Conservation (phyloP, 768 basidiomycete species). For the Leccinum obscurum region DNA sequence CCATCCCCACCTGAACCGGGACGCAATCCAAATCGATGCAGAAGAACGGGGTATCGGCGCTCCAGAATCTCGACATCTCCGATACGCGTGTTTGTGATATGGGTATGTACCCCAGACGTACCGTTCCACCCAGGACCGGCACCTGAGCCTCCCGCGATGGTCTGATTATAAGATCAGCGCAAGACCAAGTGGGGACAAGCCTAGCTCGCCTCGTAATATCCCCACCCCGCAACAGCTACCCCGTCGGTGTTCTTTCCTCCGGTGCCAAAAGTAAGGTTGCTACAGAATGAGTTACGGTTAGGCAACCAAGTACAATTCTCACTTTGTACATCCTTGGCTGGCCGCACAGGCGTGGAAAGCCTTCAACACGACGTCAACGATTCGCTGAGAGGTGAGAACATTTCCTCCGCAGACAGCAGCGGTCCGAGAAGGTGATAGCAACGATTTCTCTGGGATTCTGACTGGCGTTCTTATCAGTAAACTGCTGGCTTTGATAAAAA, state of each 20-base stretch:
- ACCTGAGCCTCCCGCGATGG: slow-evolving; percentile 92
- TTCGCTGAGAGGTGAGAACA: slow-evolving; percentile 88
- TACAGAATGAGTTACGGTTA: slow-evolving; percentile 26
- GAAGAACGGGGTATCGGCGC: slow-evolving; percentile 87
- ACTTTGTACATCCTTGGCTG: slow-evolving; percentile 94
- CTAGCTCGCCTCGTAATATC: slow-evolving; percentile 73
- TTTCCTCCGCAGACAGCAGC: slow-evolving; percentile 95
- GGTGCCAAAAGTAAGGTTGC: slow-evolving; percentile 86
- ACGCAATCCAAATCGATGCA: slow-evolving; percentile 81
- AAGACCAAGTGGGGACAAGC: neutral
- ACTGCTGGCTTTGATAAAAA: neutral
- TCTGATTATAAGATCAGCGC: slow-evolving; percentile 38
- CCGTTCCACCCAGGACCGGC: slow-evolving; percentile 91
- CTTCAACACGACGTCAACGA: slow-evolving; percentile 90
- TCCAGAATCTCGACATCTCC: slow-evolving; percentile 94
- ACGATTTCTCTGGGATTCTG: slow-evolving; percentile 73
- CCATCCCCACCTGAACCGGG: slow-evolving; percentile 69
- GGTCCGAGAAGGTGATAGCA: slow-evolving; percentile 80
- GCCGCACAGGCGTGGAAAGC: slow-evolving; percentile 92
- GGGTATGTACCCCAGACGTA: slow-evolving; percentile 90
- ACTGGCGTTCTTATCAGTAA: slow-evolving; percentile 43
- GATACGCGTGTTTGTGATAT: slow-evolving; percentile 91
- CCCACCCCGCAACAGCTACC: slow-evolving; percentile 77
- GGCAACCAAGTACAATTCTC: slow-evolving; percentile 22
- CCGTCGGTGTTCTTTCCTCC: slow-evolving; percentile 88